Evolutionary conservation across 805 yeast genomes (phyloP).

Genomic region (Wickerhamomyces queroliae): DNA sequence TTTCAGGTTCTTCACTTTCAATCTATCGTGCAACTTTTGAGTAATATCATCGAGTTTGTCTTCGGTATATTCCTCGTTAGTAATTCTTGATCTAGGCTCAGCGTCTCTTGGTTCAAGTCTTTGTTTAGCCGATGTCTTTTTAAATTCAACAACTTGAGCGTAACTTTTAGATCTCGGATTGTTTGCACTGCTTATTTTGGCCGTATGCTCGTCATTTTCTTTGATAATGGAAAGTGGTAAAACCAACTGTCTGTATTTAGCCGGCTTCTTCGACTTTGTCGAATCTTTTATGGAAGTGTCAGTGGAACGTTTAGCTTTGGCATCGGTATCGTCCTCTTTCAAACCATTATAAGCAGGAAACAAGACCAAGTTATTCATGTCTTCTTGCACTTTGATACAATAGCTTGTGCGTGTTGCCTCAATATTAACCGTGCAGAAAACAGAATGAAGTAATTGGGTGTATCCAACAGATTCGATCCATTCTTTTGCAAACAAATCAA

Average conservation of each 20-base stretch:
- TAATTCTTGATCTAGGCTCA: not conserved
- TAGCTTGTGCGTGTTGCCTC: conserved; percentile 21
- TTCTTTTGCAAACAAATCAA: conserved; percentile 34
- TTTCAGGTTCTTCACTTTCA: conserved; percentile 13
- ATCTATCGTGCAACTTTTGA: conserved; percentile 11
- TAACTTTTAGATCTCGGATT: conserved; percentile 16
- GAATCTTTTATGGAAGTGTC: not conserved
- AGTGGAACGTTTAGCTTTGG: not conserved
- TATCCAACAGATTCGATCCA: conserved; percentile 32
- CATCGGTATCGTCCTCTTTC: not conserved
- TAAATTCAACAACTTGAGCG: conserved; percentile 13
- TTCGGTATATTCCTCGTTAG: conserved; percentile 2
- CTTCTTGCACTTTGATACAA: conserved; percentile 33
- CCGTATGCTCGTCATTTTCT: not conserved
- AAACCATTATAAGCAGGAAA: conserved; percentile 22
- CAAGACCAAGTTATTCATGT: conserved; percentile 22
- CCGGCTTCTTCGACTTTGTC: not conserved
- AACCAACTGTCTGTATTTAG: conserved; percentile 2
- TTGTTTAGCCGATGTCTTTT: not conserved
- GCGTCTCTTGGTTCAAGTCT: not conserved
- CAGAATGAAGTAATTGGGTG: conserved; percentile 32
- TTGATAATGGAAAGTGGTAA: conserved; percentile 8
- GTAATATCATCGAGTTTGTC: conserved; percentile 10
- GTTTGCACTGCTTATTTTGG: not conserved
- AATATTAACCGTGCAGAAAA: conserved; percentile 35